Base-by-base conservation (phyloP, 1,284 basidiomycete species). In the Ustilago shanxiensis region DNA sequence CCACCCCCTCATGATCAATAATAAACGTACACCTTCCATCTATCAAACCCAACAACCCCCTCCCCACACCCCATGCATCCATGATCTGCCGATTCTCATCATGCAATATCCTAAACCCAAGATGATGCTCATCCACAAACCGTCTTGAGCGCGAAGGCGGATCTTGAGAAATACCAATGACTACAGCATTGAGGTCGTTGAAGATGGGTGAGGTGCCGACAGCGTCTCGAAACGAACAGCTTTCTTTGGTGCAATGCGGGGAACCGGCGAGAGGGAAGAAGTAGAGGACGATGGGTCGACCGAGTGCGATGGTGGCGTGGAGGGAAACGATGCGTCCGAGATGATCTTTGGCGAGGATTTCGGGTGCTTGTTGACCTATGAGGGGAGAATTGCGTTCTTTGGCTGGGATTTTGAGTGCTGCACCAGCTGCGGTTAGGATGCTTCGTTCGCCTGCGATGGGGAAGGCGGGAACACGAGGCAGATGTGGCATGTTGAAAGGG, bases 191-290 rank as follows among this genome's bases (percentile, higher is more conserved):
- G 44, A 81, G 71, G 18, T 83, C 73, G 66, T 68, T 74, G 50
- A 83, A 83, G 45, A 82, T 64, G 16, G 81, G 80, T 22, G 79
- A 79, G 6, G 60, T 57, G 13, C 66, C 71, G 8, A 83, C 65
- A 0, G 80, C 81, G 37, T 83, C 81, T 4, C 81, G 66, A 52
- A 83, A 81, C 3, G 76, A 73, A 50, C 81, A 83, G 26, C 59
- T 67, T 44, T 83, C 72, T 44, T 71, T 67, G 10, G 76, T 83
- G 58, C 80, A 83, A 33, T 82, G 81, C 7, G 81, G 81, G 3
- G 81, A 82, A 10, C 81, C 81, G 16, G 81, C 80, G 5, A 83
- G 73, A 9, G 81, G 81, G 63, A 82, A 83, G 60, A 83, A 83
- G 69, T 70, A 82, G 39, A 83, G 72, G 16, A 80, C 60, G 50